Percentiles rank a stretch among this genome's conserved stretches.
phyloP scores from a whole-genome alignment of 176 grass and related monocot species.

The Cocos nucifera region DNA sequence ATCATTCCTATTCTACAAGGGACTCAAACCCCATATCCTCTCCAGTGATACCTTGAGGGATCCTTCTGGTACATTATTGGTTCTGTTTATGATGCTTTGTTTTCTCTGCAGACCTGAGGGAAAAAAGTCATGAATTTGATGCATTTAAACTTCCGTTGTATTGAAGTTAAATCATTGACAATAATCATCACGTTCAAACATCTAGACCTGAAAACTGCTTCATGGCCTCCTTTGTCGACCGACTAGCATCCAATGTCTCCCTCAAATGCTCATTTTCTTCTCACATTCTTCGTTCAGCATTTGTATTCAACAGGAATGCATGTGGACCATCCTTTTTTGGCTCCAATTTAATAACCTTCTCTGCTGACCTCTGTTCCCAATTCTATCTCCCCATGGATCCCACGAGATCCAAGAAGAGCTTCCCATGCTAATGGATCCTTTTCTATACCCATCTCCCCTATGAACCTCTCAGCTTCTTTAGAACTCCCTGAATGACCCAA shows the following conservation, averaged over 20 bases:
- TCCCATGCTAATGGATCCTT: constrained; percentile 34
- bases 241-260: constrained; percentile 21
- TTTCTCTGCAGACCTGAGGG: too few relatives aligned
- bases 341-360: constrained; percentile 36
- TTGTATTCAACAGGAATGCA: constrained; percentile 12
- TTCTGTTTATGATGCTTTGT: too few relatives aligned
- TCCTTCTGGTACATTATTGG: too few relatives aligned
- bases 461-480: constrained; percentile 24
- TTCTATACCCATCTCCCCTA: constrained; percentile 25
- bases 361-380: constrained; percentile 26
- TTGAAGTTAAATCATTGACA: too few relatives aligned
- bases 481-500: constrained; percentile 30
- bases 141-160: too few relatives aligned
- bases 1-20: too few relatives aligned
- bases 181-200: neutral
- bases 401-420: constrained; percentile 28
- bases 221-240: constrained; percentile 18
- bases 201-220: constrained; percentile 26
- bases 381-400: constrained; percentile 9
- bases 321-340: constrained; percentile 27
- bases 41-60: too few relatives aligned
- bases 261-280: constrained; percentile 20
- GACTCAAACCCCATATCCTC: too few relatives aligned
- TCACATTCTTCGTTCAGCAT: constrained; percentile 14
- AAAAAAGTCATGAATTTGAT: too few relatives aligned